Conservation (phyloP, 306 rosid species). For the Quercus suber region DNA sequence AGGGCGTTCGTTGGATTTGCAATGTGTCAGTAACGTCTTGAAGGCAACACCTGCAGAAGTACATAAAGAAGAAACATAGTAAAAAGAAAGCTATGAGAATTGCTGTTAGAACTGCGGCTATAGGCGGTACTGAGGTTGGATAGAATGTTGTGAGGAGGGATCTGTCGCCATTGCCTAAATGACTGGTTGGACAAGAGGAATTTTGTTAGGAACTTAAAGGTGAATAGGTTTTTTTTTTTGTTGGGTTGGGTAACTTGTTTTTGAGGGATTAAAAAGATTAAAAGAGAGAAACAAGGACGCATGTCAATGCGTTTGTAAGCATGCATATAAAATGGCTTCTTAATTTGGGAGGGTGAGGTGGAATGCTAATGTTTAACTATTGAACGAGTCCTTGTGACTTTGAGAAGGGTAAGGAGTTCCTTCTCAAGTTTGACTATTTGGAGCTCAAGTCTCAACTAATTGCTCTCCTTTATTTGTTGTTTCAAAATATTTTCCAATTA, state of each 20-base stretch:
- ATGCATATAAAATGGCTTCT: constrained; percentile 4
- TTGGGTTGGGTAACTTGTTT: not conserved
- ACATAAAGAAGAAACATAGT: constrained; percentile 42
- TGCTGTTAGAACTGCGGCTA: constrained; percentile 41
- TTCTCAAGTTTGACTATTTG: not conserved
- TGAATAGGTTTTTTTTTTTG: not conserved
- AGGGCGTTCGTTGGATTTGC: constrained; percentile 32
- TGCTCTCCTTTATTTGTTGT: not conserved
- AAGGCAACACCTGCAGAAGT: constrained; percentile 44
- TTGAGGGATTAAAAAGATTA: constrained; percentile 2
- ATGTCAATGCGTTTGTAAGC: constrained; percentile 14
- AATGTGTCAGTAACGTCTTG: constrained; percentile 21
- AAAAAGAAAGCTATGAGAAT: constrained; percentile 40
- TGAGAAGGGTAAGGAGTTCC: constrained; percentile 13
- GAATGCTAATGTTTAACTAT: constrained; percentile 21
- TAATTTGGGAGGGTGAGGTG: constrained; percentile 29
- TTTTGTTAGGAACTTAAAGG: not conserved
- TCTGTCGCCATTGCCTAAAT: constrained; percentile 25
- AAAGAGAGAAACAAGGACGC: constrained; percentile 27
- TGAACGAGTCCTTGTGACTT: constrained; percentile 43
- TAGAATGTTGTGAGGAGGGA: not conserved
- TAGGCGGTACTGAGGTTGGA: constrained; percentile 23
- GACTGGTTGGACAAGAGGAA: constrained; percentile 22
- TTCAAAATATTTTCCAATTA: not conserved
- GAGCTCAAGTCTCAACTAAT: too few relatives aligned